Evolutionary conservation across 2,329 filamentous ascomycete species (phyloP).

Genomic region (Aspergillus tanneri): DNA sequence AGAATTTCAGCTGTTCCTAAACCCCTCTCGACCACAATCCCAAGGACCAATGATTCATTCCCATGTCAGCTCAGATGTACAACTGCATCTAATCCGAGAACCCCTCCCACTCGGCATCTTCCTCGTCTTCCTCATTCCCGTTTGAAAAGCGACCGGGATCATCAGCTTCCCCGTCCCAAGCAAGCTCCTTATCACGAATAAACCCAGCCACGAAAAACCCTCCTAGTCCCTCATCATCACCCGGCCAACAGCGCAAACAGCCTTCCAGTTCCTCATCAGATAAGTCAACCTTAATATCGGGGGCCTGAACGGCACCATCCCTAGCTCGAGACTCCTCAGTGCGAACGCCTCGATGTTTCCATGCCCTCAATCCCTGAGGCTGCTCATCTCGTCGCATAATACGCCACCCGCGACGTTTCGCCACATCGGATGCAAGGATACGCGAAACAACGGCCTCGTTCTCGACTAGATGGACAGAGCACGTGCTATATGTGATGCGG

Average conservation of each 20-base stretch:
- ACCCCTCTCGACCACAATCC: no score
- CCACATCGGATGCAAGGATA: slow-evolving; percentile 67
- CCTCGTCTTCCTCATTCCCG: slow-evolving; percentile 26
- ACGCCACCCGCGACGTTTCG: slow-evolving; percentile 69
- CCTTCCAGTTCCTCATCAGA: slow-evolving; percentile 60
- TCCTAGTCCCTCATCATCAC: slow-evolving; percentile 80
- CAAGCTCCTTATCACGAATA: slow-evolving; percentile 57
- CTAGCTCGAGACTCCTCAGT: slow-evolving; percentile 41
- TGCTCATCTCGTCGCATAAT: slow-evolving; percentile 72
- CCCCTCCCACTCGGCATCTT: slow-evolving; percentile 47
- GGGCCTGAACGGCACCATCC: slow-evolving; percentile 12
- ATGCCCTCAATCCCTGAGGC: slow-evolving; percentile 70
- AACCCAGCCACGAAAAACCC: slow-evolving; percentile 96
- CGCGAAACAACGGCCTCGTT: slow-evolving; percentile 81
- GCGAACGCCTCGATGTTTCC: slow-evolving; percentile 65
- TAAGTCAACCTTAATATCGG: slow-evolving; percentile 28
- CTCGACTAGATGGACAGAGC: slow-evolving; percentile 81
- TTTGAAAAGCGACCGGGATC: no score
- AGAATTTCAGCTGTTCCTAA: no score
- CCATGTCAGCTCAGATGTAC: not conserved
- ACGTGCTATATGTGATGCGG: slow-evolving; percentile 88
- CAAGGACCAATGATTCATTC: no score
- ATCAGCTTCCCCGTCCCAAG: slow-evolving; percentile 38
- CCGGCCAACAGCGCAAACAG: slow-evolving; percentile 79
- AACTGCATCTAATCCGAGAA: slow-evolving; percentile 39